Conservation (phyloP, 805 yeast species). For the Monosporozyma siamensis region DNA sequence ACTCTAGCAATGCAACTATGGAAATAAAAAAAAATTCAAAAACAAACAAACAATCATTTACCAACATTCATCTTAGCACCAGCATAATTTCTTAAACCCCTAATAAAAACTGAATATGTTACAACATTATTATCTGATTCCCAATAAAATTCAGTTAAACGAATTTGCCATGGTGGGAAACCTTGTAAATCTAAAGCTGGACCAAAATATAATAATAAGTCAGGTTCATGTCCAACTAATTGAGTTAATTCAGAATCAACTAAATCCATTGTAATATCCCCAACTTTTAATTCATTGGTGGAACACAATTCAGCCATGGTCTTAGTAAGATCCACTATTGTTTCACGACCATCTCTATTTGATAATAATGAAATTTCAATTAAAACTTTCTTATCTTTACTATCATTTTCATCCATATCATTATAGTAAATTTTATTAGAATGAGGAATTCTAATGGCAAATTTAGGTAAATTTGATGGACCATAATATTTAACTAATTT, state of each 20-base stretch:
- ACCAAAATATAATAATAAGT: constrained; percentile 71
- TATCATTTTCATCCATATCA: constrained; percentile 17
- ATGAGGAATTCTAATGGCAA: constrained; percentile 59
- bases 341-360: constrained; percentile 76
- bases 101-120: constrained; percentile 70
- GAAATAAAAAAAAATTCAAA: no score
- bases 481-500: constrained; percentile 70
- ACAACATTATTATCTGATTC: constrained; percentile 78
- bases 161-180: constrained; percentile 95
- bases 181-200: constrained; percentile 88
- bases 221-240: constrained; percentile 88
- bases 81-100: constrained; percentile 68
- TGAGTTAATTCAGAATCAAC: constrained; percentile 66
- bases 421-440: constrained; percentile 38
- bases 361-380: constrained; percentile 62
- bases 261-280: constrained; percentile 64
- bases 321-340: constrained; percentile 79
- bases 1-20: no score
- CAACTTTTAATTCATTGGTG: constrained; percentile 46
- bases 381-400: constrained; percentile 33
- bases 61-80: constrained; percentile 85
- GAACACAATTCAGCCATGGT: constrained; percentile 72
- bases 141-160: constrained; percentile 86
- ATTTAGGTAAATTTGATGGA: constrained; percentile 52
- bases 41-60: constrained; percentile 33